Conservation (phyloP, 345 rosid genomes). For the Ailanthus altissimus region DNA sequence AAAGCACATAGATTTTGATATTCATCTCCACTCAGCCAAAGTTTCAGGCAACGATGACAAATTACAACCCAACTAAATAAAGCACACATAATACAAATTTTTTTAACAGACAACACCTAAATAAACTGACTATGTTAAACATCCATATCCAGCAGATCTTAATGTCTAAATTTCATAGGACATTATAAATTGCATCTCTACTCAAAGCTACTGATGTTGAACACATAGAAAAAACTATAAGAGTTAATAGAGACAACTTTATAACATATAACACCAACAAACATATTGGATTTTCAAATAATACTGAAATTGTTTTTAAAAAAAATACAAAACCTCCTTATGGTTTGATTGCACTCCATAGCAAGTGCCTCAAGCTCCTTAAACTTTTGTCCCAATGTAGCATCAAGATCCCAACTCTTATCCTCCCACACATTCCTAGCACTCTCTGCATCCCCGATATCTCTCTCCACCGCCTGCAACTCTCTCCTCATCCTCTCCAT, state of each 20-base stretch:
- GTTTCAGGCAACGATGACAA: neutral
- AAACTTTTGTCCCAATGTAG: slow-evolving; percentile 43
- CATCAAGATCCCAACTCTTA: slow-evolving; percentile 76
- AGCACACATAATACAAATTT: neutral
- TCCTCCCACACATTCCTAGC: slow-evolving; percentile 76
- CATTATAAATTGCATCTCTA: neutral
- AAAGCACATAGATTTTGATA: no score
- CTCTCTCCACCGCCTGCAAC: slow-evolving; percentile 83
- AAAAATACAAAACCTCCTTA: slow-evolving; percentile 49
- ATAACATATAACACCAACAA: neutral
- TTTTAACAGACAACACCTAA: neutral
- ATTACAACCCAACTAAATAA: neutral
- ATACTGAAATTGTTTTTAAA: no score
- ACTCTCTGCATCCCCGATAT: slow-evolving; percentile 58
- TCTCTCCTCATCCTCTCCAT: slow-evolving; percentile 95
- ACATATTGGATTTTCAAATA: neutral
- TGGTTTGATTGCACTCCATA: slow-evolving; percentile 75
- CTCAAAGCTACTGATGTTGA: neutral
- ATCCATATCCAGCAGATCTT: neutral
- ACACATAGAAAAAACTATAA: neutral
- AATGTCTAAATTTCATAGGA: neutral
- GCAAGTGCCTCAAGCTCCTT: slow-evolving; percentile 69
- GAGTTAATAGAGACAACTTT: neutral
- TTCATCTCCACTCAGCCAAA: neutral
- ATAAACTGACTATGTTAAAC: neutral